Evolutionary conservation across 345 rosid genomes (phyloP), one percentile per base, ranked within the genome.

Genomic region (Pugionium dolabratum): DNA sequence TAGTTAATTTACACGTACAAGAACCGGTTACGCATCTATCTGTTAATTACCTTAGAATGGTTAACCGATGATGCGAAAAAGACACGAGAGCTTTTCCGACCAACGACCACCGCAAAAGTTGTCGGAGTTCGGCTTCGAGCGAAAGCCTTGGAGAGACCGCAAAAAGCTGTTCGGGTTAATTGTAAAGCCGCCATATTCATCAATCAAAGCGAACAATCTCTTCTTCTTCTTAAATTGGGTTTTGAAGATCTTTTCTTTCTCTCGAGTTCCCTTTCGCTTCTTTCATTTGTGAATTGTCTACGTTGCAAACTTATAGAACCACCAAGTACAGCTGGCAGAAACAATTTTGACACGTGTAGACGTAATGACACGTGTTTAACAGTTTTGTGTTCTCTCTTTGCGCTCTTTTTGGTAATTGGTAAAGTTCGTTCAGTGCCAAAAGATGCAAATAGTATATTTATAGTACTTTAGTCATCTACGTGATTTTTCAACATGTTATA

Each of bases 111-210:
- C 56, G 76, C 71, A 44, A 59, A 50, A 52, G 55, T 34, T 36
- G 56, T 72, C 50, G 76, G 71, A 59, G 62, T 18, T 51, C 4
- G 62, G 76, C 62, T 72, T 51, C 1, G 51, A 35, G 62, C 4
- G 4, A 72, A 72, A 59, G 55, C 67, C 33, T 54, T 59, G 1
- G 32, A 42, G 41, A 72, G 53, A 34, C 71, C 66, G 9, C 43
- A 50, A 9, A 72, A 52, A 4, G 11, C 59, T 1, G 76, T 51
- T 51, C 62, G 58, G 3, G 76, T 72, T 52, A 66, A 9, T 66
- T 59, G 76, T 71, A 58, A 59, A 44, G 71, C 62, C 42, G 62
- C 71, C 76, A 72, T 72, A 2, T 65, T 65, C 4, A 51, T 58
- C 62, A 65, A 65, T 50, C 41, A 64, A 34, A 1, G 41, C 41